phyloP scores from a whole-genome alignment of 371 early-diverging fungal species.

The Zopfochytrium polystomum region DNA sequence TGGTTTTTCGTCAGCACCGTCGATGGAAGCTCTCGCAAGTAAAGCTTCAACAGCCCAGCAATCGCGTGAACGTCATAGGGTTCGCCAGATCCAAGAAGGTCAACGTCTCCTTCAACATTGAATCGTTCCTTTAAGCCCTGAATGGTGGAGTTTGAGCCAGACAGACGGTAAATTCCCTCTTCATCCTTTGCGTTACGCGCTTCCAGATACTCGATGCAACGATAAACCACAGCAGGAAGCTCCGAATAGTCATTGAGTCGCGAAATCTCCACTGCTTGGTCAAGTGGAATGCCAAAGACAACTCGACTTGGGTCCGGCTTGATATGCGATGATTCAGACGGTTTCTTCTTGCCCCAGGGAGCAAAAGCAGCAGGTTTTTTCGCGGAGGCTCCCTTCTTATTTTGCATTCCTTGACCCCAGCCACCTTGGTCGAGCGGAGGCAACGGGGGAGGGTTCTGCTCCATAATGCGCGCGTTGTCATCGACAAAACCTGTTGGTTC shows the following conservation, averaged over 20 bases:
- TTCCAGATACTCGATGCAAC: constrained; percentile 94
- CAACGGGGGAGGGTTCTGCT: constrained; percentile 38
- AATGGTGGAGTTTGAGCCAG: constrained; percentile 73
- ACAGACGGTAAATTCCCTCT: constrained; percentile 93
- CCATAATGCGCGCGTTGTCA: constrained; percentile 44
- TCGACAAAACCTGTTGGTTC: constrained; percentile 30
- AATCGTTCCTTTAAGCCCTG: constrained; percentile 73
- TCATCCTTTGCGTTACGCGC: constrained; percentile 71
- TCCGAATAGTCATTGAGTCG: constrained; percentile 66
- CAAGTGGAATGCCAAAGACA: constrained; percentile 46
- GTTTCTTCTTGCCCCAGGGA: constrained; percentile 38
- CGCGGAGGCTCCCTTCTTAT: constrained; percentile 5
- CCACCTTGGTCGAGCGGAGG: neutral
- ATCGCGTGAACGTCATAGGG: constrained; percentile 87
- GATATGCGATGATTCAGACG: constrained; percentile 16
- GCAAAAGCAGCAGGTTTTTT: neutral
- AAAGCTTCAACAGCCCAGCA: constrained; percentile 88
- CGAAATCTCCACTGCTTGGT: constrained; percentile 30
- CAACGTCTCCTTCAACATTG: constrained; percentile 64
- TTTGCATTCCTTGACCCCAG: neutral
- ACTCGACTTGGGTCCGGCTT: constrained; percentile 23
- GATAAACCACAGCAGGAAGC: constrained; percentile 86
- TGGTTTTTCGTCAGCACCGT: constrained; percentile 79
- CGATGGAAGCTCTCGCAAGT: constrained; percentile 82
- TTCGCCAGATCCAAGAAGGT: constrained; percentile 54